Evolutionary conservation across 2,329 filamentous ascomycete genomes (phyloP), one percentile per base, ranked within the genome.

Genomic region (Acephala macrosclerotiorum): DNA sequence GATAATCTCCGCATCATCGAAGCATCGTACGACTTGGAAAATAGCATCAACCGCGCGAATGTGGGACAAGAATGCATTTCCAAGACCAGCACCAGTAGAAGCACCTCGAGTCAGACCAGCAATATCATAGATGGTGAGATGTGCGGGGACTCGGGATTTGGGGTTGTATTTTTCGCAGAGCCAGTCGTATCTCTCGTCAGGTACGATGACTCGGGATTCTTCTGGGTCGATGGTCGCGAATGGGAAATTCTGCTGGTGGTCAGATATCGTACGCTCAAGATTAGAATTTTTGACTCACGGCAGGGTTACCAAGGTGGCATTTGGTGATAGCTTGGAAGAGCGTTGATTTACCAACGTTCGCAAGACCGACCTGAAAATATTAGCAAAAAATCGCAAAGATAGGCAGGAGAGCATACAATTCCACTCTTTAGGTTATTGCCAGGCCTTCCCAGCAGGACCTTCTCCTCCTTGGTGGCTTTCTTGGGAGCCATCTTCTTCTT

Each of bases 261-360:
- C 55, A 75, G 69, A 35, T 45, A 53, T 29, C 11, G 26, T 47
- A 61, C 55, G 60, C n/a, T 69, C 71, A 70, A 69, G 66, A 70
- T 72, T 71, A 74, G 72, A 74, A 72, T 71, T 73, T 73, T 75
- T 67, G 62, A 86, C 89, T 81, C 86, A 93, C 90, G 84, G 96
- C 96, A 76, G 96, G 96, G 85, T 98, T 99, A 83, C 96, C 96
- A 77, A 99, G 90, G 72, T 89, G 89, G 82, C 91, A 97, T 86
- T 97, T 98, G 79, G 96, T 99, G 82, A 99, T 97, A 79, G 96
- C 94, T 86, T 99, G 96, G 89, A 99, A 99, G 76, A 99, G 89
- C 38, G 96, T 99, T 73, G 96, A 99, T 85, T 99, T 99, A 81
- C 96, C 96, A 75, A 99, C 96, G 82, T 99, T 99, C 81, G 96